phyloP scores from a whole-genome alignment of 2,329 filamentous ascomycete species.

The Verticillium nonalfalfae region DNA sequence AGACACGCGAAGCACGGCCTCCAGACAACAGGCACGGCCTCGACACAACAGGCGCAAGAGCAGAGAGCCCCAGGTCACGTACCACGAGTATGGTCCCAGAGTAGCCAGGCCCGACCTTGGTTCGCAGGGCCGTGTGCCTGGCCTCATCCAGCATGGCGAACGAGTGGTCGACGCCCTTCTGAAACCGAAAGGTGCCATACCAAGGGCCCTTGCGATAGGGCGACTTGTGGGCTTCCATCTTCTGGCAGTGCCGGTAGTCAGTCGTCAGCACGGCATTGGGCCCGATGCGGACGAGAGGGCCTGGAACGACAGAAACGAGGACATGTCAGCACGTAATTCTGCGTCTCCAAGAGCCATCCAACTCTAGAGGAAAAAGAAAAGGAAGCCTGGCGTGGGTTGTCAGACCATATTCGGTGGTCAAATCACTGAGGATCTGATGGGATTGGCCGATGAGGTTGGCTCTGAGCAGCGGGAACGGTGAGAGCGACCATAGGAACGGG shows the following conservation, averaged over 20 bases:
- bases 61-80: too few species aligned
- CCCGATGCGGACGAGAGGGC: constrained; percentile 31
- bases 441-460: constrained; percentile 1
- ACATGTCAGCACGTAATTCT: background rate
- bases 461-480: background rate
- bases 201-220: constrained; percentile 27
- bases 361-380: background rate
- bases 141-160: constrained; percentile 26
- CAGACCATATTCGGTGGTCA: constrained; percentile 12
- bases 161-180: constrained; percentile 26
- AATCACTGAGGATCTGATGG: constrained; percentile 14
- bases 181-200: constrained; percentile 28
- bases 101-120: constrained; percentile 34
- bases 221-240: constrained; percentile 27
- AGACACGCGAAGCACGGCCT: background rate
- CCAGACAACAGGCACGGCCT: too few species aligned
- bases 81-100: constrained; percentile 16
- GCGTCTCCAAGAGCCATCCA: background rate
- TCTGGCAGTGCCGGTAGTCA: constrained; percentile 25
- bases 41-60: too few species aligned
- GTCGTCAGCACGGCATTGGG: constrained; percentile 32
- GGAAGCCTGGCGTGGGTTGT: background rate
- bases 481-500: constrained; percentile 11
- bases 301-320: constrained; percentile 13
- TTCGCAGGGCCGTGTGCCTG: constrained; percentile 29